Percentiles rank a stretch among this genome's conserved stretches.
phyloP scores from a whole-genome alignment of 352 stramenopile species.

The Globisporangium splendens region DNA sequence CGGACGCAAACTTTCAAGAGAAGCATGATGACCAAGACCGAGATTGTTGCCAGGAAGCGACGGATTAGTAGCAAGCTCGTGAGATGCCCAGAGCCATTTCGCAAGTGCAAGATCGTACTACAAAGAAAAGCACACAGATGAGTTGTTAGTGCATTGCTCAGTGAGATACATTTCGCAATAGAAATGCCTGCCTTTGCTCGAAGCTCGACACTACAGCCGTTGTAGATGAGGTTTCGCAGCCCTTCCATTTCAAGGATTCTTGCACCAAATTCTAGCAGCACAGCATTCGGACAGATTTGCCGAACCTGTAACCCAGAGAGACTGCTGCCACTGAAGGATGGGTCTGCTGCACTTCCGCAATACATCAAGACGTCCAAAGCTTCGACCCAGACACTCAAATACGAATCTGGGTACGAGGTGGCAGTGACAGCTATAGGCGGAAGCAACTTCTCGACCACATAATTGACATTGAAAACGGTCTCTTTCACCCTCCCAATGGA shows the following conservation, averaged over 20 bases:
- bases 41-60: not conserved
- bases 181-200: slow-evolving; percentile 39
- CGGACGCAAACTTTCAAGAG: slow-evolving; percentile 47
- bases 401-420: slow-evolving; percentile 42
- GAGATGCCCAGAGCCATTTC: slow-evolving; percentile 77
- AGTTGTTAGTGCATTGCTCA: slow-evolving; percentile 2
- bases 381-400: slow-evolving; percentile 54
- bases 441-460: slow-evolving; percentile 45
- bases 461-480: slow-evolving; percentile 50
- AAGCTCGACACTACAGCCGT: slow-evolving; percentile 47
- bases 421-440: slow-evolving; percentile 23
- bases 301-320: slow-evolving; percentile 18
- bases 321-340: slow-evolving; percentile 10
- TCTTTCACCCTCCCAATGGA: slow-evolving; percentile 52
- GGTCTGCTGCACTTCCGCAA: slow-evolving; percentile 33
- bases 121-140: not conserved
- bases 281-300: slow-evolving; percentile 44
- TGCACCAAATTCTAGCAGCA: slow-evolving; percentile 49
- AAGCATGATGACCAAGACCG: slow-evolving; percentile 19
- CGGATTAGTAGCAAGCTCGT: slow-evolving; percentile 19
- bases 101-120: slow-evolving; percentile 67
- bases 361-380: slow-evolving; percentile 47
- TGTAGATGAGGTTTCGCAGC: slow-evolving; percentile 40
- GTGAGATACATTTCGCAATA: not conserved
- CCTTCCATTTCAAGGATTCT: slow-evolving; percentile 40